A percentile compares a stretch with the other conserved stretches of the same genome.
These are phyloP conservation scores for Mucor piriformis DNA, from an alignment of 371 early-diverging fungal species.

Conservation along the genomic window DNA sequence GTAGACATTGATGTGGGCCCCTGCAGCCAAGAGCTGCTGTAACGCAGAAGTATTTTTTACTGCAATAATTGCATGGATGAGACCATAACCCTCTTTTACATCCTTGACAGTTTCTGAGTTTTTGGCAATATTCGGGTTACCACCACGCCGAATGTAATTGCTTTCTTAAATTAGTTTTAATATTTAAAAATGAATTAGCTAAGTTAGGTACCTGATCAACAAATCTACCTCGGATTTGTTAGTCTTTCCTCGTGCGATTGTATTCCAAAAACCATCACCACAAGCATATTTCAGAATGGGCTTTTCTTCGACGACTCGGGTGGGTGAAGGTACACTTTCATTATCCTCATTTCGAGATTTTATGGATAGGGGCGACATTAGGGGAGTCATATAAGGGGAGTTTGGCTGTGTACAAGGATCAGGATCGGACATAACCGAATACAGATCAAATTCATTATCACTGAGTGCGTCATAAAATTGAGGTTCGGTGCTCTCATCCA, in stretches of 20 bases:
- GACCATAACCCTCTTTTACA: conserved; percentile 49
- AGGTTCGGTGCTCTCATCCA: conserved; percentile 15
- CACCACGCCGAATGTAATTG: conserved; percentile 48
- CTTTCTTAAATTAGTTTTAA: conserved; percentile 14
- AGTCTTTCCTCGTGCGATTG: conserved; percentile 35
- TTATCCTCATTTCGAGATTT: not conserved
- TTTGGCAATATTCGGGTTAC: conserved; percentile 51
- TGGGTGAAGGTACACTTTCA: not conserved
- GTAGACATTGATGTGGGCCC: conserved; percentile 36
- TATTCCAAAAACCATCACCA: conserved; percentile 49
- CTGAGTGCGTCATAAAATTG: not conserved
- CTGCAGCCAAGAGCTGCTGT: conserved; percentile 35
- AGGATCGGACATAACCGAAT: conserved; percentile 14
- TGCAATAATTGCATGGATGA: conserved; percentile 44
- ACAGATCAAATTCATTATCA: conserved; percentile 15
- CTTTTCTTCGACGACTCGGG: not conserved
- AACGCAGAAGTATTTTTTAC: conserved; percentile 35
- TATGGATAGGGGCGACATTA: not conserved
- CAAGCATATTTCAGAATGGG: conserved; percentile 33
- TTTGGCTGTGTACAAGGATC: conserved; percentile 2
- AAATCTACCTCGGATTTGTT: conserved; percentile 35
- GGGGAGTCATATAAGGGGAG: conserved; percentile 8
- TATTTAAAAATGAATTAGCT: not conserved
- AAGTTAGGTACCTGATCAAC: conserved; percentile 29
- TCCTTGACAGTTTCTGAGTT: conserved; percentile 32